Percentiles rank a stretch among this genome's conserved stretches.
Evolutionary conservation across 2,329 filamentous ascomycete genomes (phyloP).

Genomic region (Penicillium oxalicum): DNA sequence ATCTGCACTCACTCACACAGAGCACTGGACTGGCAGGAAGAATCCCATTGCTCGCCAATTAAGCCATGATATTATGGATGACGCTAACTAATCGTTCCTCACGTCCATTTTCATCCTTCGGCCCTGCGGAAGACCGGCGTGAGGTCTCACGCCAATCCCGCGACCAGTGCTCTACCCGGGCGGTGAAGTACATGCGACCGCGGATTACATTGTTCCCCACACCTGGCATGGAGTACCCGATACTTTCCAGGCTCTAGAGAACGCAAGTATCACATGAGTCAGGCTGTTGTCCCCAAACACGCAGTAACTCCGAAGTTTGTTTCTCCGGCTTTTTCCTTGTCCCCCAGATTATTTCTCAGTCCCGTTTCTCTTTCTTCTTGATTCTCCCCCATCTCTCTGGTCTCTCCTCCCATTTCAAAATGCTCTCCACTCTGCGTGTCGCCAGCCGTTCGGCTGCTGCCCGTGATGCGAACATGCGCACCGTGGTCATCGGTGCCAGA

Average conservation of each 20-base stretch:
- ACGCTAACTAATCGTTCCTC: too few relatives aligned
- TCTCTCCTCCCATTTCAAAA: slow-evolving; percentile 18
- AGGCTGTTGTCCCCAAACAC: slow-evolving; percentile 10
- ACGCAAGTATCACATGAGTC: slow-evolving; percentile 20
- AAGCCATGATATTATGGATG: too few relatives aligned
- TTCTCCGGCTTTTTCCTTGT: slow-evolving; percentile 13
- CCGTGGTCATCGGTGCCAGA: slow-evolving; percentile 43
- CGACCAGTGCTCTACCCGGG: not conserved
- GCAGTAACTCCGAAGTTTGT: slow-evolving; percentile 20
- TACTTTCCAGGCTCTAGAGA: slow-evolving; percentile 4
- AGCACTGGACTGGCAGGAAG: too few relatives aligned
- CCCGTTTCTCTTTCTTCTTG: not conserved
- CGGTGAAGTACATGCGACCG: slow-evolving; percentile 15
- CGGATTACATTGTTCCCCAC: slow-evolving; percentile 4
- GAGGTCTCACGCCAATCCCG: slow-evolving; percentile 7
- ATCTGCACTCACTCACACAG: too few relatives aligned
- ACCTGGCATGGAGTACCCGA: slow-evolving; percentile 10
- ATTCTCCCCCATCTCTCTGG: slow-evolving; percentile 8
- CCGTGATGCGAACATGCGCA: slow-evolving; percentile 36
- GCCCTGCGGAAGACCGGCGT: not conserved
- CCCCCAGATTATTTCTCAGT: slow-evolving; percentile 7
- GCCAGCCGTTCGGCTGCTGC: slow-evolving; percentile 38
- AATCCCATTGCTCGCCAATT: too few relatives aligned
- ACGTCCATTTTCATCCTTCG: not conserved
- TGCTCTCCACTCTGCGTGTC: slow-evolving; percentile 45